phyloP scores from a whole-genome alignment of 176 grass and related monocot species.

The Elaeis guineensis region DNA sequence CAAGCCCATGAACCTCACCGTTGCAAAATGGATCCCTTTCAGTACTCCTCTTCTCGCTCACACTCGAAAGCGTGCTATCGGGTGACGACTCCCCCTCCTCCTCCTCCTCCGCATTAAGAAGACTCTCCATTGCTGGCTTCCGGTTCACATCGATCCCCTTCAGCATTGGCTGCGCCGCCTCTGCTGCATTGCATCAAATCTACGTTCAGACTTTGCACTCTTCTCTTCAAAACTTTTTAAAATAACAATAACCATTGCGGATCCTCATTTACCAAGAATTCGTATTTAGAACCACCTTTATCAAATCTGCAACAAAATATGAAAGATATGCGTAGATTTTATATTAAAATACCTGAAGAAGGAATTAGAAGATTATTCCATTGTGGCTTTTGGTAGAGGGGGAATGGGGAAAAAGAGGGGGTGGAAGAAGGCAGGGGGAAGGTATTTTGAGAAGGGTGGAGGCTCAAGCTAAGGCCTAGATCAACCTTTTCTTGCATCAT shows the following conservation, averaged over 20 bases:
- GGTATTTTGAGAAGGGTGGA: slow-evolving; percentile 20
- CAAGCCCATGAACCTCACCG: slow-evolving; percentile 15
- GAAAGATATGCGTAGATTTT: too few relatives aligned
- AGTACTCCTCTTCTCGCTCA: slow-evolving; percentile 20
- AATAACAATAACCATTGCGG: too few relatives aligned
- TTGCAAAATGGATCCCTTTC: neutral
- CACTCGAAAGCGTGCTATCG: slow-evolving; percentile 30
- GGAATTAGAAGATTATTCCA: too few relatives aligned
- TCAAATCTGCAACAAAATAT: too few relatives aligned
- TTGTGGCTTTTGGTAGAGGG: too few relatives aligned
- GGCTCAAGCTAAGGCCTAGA: slow-evolving; percentile 47
- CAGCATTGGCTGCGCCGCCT: too few relatives aligned
- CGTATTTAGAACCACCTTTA: too few relatives aligned
- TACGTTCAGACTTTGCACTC: too few relatives aligned
- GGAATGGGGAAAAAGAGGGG: slow-evolving; percentile 12
- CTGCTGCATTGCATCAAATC: too few relatives aligned
- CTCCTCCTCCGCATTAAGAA: slow-evolving; percentile 14
- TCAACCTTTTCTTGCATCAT: slow-evolving; percentile 1
- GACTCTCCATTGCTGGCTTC: slow-evolving; percentile 40
- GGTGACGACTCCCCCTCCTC: slow-evolving; percentile 13
- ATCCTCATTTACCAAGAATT: too few relatives aligned
- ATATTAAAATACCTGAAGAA: too few relatives aligned
- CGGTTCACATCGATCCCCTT: slow-evolving; percentile 25
- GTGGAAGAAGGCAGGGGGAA: slow-evolving; percentile 13
- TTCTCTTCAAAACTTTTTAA: too few relatives aligned